Percentiles rank a stretch among this genome's conserved stretches.
phyloP scores from a whole-genome alignment of 768 basidiomycete genomes.

The Xerocomus brunneocitrinus region DNA sequence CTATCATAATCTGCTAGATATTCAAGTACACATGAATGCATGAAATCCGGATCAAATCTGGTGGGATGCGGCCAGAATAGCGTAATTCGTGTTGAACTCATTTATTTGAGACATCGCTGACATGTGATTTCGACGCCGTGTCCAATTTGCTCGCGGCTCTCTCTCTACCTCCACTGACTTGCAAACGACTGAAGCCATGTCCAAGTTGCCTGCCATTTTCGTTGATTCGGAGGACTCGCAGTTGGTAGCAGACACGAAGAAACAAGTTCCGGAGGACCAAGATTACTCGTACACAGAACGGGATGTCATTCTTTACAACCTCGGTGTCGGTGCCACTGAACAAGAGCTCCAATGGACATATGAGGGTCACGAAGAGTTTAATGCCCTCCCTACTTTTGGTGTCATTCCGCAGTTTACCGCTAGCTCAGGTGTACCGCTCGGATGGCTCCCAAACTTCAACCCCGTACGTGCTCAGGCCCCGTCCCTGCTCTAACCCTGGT shows the following conservation, averaged over 20 bases:
- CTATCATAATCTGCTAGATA: too few relatives aligned
- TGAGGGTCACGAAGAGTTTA: constrained; percentile 84
- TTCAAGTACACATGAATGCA: too few relatives aligned
- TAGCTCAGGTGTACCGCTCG: constrained; percentile 60
- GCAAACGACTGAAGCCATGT: constrained; percentile 20
- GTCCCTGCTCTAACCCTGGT: background rate
- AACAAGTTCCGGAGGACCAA: constrained; percentile 44
- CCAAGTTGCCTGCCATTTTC: constrained; percentile 48
- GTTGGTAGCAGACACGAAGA: constrained; percentile 80
- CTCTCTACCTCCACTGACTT: background rate
- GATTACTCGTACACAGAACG: constrained; percentile 80
- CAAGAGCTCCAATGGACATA: constrained; percentile 89
- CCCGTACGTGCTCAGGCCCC: constrained; percentile 49
- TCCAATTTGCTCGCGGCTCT: background rate
- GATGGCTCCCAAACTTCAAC: constrained; percentile 94
- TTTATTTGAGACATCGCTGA: background rate
- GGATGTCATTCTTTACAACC: constrained; percentile 92
- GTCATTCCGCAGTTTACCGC: constrained; percentile 89
- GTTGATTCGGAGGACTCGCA: constrained; percentile 79
- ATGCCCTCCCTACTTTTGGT: constrained; percentile 88
- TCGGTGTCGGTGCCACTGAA: constrained; percentile 91
- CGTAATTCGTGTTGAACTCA: too few relatives aligned
- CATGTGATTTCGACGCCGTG: background rate
- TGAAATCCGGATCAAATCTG: too few relatives aligned
- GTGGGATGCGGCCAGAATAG: too few relatives aligned